Evolutionary conservation across 2,329 filamentous ascomycete species (phyloP).

Genomic region (Phyllosticta citriasiana): DNA sequence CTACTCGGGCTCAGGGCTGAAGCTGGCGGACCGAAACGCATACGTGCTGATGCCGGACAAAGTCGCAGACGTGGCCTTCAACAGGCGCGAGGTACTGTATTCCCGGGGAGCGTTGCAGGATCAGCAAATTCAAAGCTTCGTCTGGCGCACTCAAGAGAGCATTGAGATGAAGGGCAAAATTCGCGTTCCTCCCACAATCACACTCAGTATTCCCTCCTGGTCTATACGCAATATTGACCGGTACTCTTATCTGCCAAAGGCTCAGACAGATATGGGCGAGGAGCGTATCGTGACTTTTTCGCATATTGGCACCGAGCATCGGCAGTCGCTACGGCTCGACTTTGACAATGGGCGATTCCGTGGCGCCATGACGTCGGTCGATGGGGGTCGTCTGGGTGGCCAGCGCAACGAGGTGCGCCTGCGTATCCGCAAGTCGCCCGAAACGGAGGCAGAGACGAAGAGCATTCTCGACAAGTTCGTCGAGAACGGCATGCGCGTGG

Average conservation of each 20-base stretch:
- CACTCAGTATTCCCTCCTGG: slow-evolving; percentile 22
- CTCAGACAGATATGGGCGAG: background rate
- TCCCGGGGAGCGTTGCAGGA: slow-evolving; percentile 12
- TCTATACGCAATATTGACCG: slow-evolving; percentile 13
- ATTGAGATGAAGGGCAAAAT: slow-evolving; percentile 17
- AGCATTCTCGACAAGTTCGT: background rate
- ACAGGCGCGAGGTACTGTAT: slow-evolving; percentile 13
- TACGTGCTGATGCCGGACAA: slow-evolving; percentile 23
- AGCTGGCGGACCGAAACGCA: slow-evolving; percentile 16
- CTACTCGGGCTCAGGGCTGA: slow-evolving; percentile 17
- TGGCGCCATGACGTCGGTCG: slow-evolving; percentile 16
- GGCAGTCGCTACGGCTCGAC: slow-evolving; percentile 16
- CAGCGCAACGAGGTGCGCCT: slow-evolving; percentile 17
- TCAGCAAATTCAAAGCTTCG: slow-evolving; percentile 15
- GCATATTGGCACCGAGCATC: slow-evolving; percentile 22
- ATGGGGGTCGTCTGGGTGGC: slow-evolving; percentile 21
- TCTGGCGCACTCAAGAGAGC: slow-evolving; percentile 15
- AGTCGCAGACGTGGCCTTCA: slow-evolving; percentile 22
- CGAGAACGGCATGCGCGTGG: background rate
- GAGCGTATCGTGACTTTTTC: slow-evolving; percentile 17
- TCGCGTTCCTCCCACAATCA: slow-evolving; percentile 18
- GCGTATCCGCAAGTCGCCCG: slow-evolving; percentile 10
- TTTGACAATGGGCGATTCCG: slow-evolving; percentile 10
- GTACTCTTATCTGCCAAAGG: background rate
- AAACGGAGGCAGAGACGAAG: background rate